Base-by-base conservation (phyloP, 2,329 filamentous ascomycete species). In the Pseudodiploospora longispora region DNA sequence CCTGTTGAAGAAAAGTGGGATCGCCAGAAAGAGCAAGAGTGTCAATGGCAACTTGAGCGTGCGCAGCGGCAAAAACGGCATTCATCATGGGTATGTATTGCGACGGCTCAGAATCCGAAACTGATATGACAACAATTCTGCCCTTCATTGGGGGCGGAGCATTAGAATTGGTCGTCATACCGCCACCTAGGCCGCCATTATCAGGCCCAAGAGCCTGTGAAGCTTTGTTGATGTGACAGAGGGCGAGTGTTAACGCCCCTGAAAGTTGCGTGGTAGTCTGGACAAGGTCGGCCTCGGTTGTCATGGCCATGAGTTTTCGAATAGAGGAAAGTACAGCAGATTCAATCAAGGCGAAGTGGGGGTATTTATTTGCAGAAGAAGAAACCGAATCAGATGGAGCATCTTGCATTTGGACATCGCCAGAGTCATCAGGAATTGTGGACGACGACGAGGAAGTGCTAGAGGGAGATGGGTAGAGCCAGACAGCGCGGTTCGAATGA, bases 11-110 rank as follows among this genome's bases (percentile, higher is more conserved):
- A 63, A 98, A 94, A 8, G 95, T 90, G 1, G 91, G 87, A 54
- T 88, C 80, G 27, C 87, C 88, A 36, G 84, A 81, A 9, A 98
- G 74, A 52, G 94, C 85, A 48, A 95, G 77, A 31, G 95, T 91
- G 63, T 98, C 93, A 56, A 98, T 89, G 27, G 90, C 87, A 51
- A 98, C 88, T 55, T 80, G 80, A 44, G 89, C 77, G 51, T 91
- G 83, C 58, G 95, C 87, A 47, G 91, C 93, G 3, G 93, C 93
- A 65, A 98, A 98, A 49, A 97, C 95, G 56, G 85, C 80, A 68
- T 98, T 98, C 93, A 98, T 98, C 54, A 95, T 93, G 1, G 91
- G 85, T 44, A 98, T 98, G 69, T 98, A 98, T 64, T 97, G 85
- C 5, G 89, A 82, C 0, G 95, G 79, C 56, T 91, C 86, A 36